These are phyloP conservation scores for Ganoderma leucocontextum DNA, from an alignment of 1,284 basidiomycete genomes.

Conservation along the genomic window DNA sequence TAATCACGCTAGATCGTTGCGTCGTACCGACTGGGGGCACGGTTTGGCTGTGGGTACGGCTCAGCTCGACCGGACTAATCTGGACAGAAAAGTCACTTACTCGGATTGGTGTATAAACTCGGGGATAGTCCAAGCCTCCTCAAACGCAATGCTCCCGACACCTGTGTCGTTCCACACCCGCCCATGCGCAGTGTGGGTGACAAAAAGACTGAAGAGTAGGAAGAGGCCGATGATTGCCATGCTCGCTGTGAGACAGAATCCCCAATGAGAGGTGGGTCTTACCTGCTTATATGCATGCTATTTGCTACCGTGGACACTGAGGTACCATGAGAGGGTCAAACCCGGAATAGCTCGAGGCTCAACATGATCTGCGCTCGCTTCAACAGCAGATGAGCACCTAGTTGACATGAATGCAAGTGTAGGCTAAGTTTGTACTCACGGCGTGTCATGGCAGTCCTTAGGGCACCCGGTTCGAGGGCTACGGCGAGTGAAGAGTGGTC, in stretches of 20 bases:
- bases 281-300: not conserved
- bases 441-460: not conserved
- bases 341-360: not conserved
- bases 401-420: not conserved
- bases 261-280: not conserved
- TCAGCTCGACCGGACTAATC: not conserved
- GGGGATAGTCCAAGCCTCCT: constrained; percentile 6
- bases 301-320: not conserved
- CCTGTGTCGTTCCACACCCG: constrained; percentile 11
- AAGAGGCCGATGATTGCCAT: not conserved
- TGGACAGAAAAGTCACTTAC: not conserved
- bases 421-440: not conserved
- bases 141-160: constrained; percentile 5
- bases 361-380: not conserved
- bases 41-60: not conserved
- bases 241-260: not conserved
- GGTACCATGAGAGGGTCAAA: not conserved
- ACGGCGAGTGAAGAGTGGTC: not conserved
- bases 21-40: constrained; percentile 1
- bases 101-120: constrained; percentile 12
- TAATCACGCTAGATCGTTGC: not conserved
- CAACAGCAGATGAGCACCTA: not conserved
- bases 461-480: not conserved
- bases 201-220: constrained; percentile 1
- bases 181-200: not conserved